Conservation (phyloP, 208 protist species). For the Leishmania major region DNA sequence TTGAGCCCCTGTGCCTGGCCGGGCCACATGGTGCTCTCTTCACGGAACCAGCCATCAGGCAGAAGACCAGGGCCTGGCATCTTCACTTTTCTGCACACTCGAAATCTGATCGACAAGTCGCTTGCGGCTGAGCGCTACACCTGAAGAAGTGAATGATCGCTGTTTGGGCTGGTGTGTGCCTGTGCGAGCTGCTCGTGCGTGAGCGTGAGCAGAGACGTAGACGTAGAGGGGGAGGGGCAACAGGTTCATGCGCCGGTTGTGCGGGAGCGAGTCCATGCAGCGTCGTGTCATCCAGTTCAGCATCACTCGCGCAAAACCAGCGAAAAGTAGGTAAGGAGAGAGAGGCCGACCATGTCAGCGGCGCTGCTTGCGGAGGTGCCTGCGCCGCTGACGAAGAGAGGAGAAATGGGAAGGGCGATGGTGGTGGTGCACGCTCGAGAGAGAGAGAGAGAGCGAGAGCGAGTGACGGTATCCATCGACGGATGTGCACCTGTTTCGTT, state of each 20-base stretch:
- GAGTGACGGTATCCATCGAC: no score
- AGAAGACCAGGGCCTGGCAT: slow-evolving; percentile 81
- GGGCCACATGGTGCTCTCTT: slow-evolving; percentile 89
- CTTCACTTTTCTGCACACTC: not conserved
- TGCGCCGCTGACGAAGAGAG: not conserved
- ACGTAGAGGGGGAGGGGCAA: not conserved
- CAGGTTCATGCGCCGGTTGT: not conserved
- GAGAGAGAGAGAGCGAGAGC: no score
- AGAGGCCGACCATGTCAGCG: no score
- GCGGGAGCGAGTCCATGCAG: no score
- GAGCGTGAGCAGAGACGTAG: not conserved
- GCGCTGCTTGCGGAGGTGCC: no score
- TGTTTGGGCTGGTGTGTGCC: not conserved
- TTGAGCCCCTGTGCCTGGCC: slow-evolving; percentile 88
- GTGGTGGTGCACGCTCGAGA: not conserved
- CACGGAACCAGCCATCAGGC: slow-evolving; percentile 91
- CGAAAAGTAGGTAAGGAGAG: no score
- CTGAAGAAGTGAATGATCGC: not conserved
- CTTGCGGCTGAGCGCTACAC: not conserved
- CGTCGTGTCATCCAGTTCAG: no score
- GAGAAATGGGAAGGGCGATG: no score
- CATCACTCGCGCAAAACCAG: no score
- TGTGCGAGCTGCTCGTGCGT: not conserved
- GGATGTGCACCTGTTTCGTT: no score
- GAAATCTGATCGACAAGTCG: not conserved